Evolutionary conservation across 805 yeast genomes (phyloP), one percentile per base, ranked within the genome.

Genomic region (Zygosaccharomyces siamensis): DNA sequence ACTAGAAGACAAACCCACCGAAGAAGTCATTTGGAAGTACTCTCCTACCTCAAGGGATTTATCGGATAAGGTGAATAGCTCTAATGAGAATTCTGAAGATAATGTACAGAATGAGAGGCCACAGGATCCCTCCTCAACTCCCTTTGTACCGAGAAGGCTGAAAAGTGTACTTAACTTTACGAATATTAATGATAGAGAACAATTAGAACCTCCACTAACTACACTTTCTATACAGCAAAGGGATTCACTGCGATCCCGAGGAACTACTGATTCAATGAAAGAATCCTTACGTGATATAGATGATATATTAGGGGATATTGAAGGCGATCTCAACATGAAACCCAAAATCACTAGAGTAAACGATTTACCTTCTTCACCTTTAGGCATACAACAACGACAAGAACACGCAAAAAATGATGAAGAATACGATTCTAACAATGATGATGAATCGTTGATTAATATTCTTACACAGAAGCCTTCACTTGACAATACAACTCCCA

Each of bases 21-120:
- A 65, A 38, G 64, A 63, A 46, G 68, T 66, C 2, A 58, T 65
- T 7, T 66, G 70, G 70, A 55, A 54, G 14, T 63, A 62, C 39
- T 59, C 61, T 6, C 70, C 70, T 2, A 33, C 28, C 2, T 45
- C 50, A 21, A 53, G 49, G 23, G 54, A 49, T 28, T 37, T 39
- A 4, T 48, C 52, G 2, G 62, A 54, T 38, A 52, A 51, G 41
- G 33, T 48, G 3, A 31, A 45, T 11, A 55, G 60, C 38, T 54
- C 62, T 5, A 52, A 53, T 27, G 57, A 54, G 5, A 37, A 39
- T n/a, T 48, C 55, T 2, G 60, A 59, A 26, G 57, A 53, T 23
- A 24, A 39, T n/a, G 20, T 40, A 10, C 50, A 47, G 7, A 37
- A 40, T 18, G 48, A 43, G 3, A 46, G 28, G 11, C 45, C 39